Conservation (phyloP, 306 rosid genomes). For the Sindora glabra region DNA sequence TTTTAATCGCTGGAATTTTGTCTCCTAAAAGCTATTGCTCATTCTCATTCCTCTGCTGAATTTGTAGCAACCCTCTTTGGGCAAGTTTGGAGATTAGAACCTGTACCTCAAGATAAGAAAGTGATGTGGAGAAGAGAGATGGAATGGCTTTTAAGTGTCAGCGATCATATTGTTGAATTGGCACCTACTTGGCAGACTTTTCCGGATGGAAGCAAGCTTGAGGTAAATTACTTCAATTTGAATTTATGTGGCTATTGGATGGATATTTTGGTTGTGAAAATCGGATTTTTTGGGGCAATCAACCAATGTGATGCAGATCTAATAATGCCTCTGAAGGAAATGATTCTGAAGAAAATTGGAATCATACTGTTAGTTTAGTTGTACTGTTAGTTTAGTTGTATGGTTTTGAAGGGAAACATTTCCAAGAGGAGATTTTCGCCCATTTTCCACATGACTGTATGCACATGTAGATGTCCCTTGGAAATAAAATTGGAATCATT, state of each 20-base stretch:
- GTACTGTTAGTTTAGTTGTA: too few relatives aligned
- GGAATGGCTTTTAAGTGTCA: constrained; percentile 77
- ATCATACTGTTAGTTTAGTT: too few relatives aligned
- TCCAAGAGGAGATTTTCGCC: too few relatives aligned
- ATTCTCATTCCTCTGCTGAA: background rate
- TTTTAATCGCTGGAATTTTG: background rate
- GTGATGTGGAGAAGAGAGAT: constrained; percentile 88
- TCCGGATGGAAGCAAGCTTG: constrained; percentile 81
- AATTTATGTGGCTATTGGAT: background rate
- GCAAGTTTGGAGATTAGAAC: constrained; percentile 86
- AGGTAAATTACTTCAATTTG: constrained; percentile 30
- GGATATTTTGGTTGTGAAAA: background rate
- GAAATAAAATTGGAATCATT: too few relatives aligned
- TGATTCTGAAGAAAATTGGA: too few relatives aligned
- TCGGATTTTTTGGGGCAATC: background rate
- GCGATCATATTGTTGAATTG: constrained; percentile 79
- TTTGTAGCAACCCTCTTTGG: constrained; percentile 73
- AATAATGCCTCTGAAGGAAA: background rate
- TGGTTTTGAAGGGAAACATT: too few relatives aligned
- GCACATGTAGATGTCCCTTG: too few relatives aligned
- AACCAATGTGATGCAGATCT: background rate
- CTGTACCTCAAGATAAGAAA: constrained; percentile 50
- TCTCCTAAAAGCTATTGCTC: background rate
- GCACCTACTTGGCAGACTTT: constrained; percentile 74
- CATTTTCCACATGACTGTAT: too few relatives aligned